These are phyloP conservation scores for Ilyonectria mors-panacis DNA, from an alignment of 2,329 filamentous ascomycete species.

Conservation along the genomic window DNA sequence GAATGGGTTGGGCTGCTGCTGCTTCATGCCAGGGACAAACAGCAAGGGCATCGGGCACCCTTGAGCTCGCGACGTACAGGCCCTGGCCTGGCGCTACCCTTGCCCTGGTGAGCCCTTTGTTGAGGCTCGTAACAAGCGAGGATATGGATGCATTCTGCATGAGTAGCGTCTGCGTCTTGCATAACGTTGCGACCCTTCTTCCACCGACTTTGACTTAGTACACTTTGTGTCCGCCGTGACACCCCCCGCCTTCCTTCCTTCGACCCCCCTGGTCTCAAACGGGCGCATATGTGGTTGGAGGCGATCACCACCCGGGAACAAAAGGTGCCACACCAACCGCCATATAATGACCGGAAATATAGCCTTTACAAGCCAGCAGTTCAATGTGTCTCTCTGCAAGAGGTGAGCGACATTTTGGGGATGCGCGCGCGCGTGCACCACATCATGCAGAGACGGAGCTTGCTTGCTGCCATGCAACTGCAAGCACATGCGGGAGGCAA, in stretches of 20 bases:
- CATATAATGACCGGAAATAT: slow-evolving; percentile 20
- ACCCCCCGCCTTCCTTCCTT: background rate
- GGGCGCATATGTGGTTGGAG: background rate
- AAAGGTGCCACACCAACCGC: background rate
- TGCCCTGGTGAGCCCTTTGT: slow-evolving; percentile 4
- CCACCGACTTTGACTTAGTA: background rate
- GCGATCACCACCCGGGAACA: background rate
- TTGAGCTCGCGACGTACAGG: background rate
- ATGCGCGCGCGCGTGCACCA: slow-evolving; percentile 9
- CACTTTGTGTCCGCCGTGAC: background rate
- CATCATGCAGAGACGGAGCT: background rate
- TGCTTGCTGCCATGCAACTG: slow-evolving; percentile 12
- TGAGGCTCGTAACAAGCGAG: slow-evolving; percentile 8
- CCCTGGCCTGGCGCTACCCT: background rate
- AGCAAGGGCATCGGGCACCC: slow-evolving; percentile 1
- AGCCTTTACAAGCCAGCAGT: background rate
- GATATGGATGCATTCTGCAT: background rate
- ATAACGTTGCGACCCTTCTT: background rate
- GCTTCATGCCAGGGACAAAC: slow-evolving; percentile 26
- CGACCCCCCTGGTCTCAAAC: background rate
- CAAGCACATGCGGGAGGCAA: slow-evolving; percentile 32
- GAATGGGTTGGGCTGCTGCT: background rate
- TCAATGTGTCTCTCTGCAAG: background rate
- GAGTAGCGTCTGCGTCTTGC: background rate
- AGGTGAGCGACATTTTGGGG: slow-evolving; percentile 13